Evolutionary conservation across 805 yeast genomes (phyloP), one percentile per base, ranked within the genome.

Genomic region (Sugiyamaella lignohabitans): DNA sequence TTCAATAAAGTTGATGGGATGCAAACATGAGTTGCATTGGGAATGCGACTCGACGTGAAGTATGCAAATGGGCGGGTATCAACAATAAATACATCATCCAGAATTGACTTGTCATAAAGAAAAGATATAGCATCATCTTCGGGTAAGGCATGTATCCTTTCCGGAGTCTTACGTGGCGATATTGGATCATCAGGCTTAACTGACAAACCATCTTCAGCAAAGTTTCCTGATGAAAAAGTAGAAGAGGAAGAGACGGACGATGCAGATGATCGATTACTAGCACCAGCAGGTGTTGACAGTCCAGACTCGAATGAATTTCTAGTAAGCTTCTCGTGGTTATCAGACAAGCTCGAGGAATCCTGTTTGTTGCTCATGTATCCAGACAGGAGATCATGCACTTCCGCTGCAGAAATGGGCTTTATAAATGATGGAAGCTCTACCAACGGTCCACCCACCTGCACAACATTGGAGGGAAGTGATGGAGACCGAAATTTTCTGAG

Each of bases 1-100:
- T 81, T 84, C 52, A 89, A 67, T 37, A 89, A 69, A 0, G 97
- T 89, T n/a, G 95, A 83, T 1, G 98, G 97, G 11, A 89, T 66
- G 62, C 95, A 86, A 32, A 91, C 74, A 60, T 87, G 87, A 39
- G 86, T 69, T 0, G 97, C 76, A 37, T 74, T 69, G 3, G 56
- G 58, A 10, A 91, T 63, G 51, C 82, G 87, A 2, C 72, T 59
- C 49, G 71, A 74, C 38, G 80, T 73, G 60, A 69, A 87, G 48
- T 85, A 91, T 20, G 84, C 80, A 59, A 80, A 87, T 0, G 96
- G 86, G 46, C 98, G 69, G 8, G 84, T 81, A 61, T 89, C 98
- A 14, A 87, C 67, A 2, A 84, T 57, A n/a, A 86, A 55, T 3
- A 73, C 51, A 36, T 59, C 59, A n/a, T 42, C 46, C 17, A 34